Conservation (phyloP, 345 rosid species). For the Reutealis trisperma region DNA sequence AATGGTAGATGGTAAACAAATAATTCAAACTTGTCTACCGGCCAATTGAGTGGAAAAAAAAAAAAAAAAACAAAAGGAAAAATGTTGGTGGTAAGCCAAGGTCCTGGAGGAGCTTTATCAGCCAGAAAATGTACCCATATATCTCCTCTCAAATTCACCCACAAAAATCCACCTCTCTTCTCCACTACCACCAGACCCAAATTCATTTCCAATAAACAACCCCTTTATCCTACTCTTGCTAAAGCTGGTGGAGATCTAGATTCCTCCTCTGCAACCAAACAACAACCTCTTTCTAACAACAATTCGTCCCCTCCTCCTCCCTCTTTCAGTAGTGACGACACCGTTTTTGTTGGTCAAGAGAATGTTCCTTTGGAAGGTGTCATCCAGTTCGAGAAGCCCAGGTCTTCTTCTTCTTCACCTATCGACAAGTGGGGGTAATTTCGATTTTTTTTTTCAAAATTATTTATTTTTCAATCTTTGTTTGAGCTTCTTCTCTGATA, state of each 20-base stretch:
- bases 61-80: too few relatives aligned
- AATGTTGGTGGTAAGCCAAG: conserved; percentile 57
- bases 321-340: conserved; percentile 32
- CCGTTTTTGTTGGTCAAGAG: conserved; percentile 64
- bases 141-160: conserved; percentile 36
- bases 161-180: conserved; percentile 32
- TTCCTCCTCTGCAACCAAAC: conserved; percentile 43
- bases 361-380: conserved; percentile 85
- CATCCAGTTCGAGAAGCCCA: conserved; percentile 82
- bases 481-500: background rate
- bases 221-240: conserved; percentile 45
- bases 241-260: conserved; percentile 64
- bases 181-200: conserved; percentile 21
- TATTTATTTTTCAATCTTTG: background rate
- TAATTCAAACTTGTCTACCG: background rate
- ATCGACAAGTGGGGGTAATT: conserved; percentile 74
- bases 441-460: background rate
- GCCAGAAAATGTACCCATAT: conserved; percentile 29
- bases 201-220: conserved; percentile 21
- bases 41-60: background rate
- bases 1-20: too few relatives aligned
- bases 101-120: conserved; percentile 54
- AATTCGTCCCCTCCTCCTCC: conserved; percentile 28
- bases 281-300: conserved; percentile 16
- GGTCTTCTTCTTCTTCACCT: conserved; percentile 32